Base-by-base conservation (phyloP, 1,284 basidiomycete species). In the Sporisorium reilianum region DNA sequence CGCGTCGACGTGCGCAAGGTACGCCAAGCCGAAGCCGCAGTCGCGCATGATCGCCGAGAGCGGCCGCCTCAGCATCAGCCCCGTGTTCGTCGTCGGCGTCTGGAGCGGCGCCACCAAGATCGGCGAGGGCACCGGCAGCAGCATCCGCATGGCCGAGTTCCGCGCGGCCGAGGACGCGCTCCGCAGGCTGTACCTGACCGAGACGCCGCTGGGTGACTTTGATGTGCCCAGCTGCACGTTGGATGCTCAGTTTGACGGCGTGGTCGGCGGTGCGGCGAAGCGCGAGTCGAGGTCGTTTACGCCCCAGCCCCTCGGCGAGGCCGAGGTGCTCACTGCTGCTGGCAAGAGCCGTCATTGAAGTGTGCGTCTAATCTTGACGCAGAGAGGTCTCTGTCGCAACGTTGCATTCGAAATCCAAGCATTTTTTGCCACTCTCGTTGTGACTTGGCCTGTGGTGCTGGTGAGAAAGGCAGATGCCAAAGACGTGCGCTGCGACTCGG, bases 101-200 rank as follows among this genome's bases (percentile, higher is more conserved):
- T 98, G 90, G 85, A 92, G 93, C n/a, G 89, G 89, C 22, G 91
- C 92, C 73, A 78, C 87, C 28, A 91, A 97, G 86, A 89, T 99
- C 3, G 94, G 96, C 14, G 95, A 99, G 86, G 95, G 95, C 9
- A 94, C 94, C 82, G 97, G 97, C 50, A 93, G 90, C 78, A 94
- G 93, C 18, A 87, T 97, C 63, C 90, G 90, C 83, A 99, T 99
- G 96, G 95, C 95, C 18, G 94, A 98, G 86, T 97, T 90, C 86
- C 88, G 97, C 41, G 92, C 93, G 22, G 93, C 93, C 5, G 93
- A 94, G 85, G 92, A 94, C 82, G 89, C 93, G 0, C 87, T 95
- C 28, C 89, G 91, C 68, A 88, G 92, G 36, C 87, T 95, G 28
- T 94, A 93, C 85, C 88, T 94, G 22, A 67, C 79, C 11, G 75